phyloP scores from a whole-genome alignment of 228 moss, liverwort and hornwort species.

The Sphagnum magellanicum region DNA sequence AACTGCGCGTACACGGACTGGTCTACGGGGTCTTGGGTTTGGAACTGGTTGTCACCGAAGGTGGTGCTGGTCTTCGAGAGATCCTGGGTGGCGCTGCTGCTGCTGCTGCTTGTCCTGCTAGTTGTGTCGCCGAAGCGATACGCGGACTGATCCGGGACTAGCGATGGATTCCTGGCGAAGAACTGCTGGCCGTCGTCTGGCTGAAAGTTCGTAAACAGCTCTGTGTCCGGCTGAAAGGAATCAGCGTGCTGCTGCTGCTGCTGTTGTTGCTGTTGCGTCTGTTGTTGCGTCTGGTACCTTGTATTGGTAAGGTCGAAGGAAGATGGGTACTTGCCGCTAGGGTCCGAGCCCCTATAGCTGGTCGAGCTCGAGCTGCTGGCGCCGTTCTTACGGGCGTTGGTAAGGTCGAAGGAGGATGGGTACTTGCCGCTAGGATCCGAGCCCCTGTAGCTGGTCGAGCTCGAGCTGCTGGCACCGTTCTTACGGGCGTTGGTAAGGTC shows the following conservation, averaged over 20 bases:
- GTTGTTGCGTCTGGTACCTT: no score
- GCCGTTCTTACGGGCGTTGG: conserved; percentile 14
- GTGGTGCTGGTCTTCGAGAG: not conserved
- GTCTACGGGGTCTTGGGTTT: conserved; percentile 7
- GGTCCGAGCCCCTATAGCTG: conserved; percentile 2
- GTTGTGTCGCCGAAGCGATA: no score
- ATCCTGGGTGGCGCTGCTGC: conserved; percentile 18
- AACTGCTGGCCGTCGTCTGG: conserved; percentile 48
- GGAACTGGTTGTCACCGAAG: conserved; percentile 12
- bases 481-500: conserved; percentile 24
- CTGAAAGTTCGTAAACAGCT: no score
- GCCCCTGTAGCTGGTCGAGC: conserved; percentile 4
- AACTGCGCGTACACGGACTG: conserved; percentile 31
- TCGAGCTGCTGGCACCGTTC: no score
- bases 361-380: not conserved
- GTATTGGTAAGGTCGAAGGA: conserved; percentile 7
- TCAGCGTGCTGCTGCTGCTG: no score
- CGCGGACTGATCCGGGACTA: no score
- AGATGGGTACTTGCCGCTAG: conserved; percentile 26
- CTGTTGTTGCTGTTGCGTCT: no score
- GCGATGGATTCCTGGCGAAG: no score
- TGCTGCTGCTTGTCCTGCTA: no score
- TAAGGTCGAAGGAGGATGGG: conserved; percentile 29
- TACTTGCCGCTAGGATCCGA: conserved; percentile 25
- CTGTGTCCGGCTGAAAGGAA: no score